Evolutionary conservation across 208 protist species (phyloP), one percentile per base, ranked within the genome.

Genomic region (Acanthamoeba triangularis): DNA sequence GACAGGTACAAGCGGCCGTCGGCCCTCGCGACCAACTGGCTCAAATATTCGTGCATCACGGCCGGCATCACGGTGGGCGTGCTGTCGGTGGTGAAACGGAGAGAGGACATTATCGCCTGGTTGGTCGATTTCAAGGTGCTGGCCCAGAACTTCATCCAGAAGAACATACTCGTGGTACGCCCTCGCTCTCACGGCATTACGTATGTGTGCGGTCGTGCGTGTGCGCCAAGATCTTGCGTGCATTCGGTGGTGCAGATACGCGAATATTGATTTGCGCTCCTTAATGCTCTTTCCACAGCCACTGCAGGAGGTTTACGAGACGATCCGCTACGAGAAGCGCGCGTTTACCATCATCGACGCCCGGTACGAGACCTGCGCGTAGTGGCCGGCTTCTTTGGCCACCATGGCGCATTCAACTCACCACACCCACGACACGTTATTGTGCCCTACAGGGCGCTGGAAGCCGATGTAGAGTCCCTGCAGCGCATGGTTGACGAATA

Each of bases 301-400:
- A 10, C 47, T 65, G n/a, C 33, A 88, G n/a, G 80, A 88, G 5
- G 33, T 88, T 8, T 88, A 88, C 37, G 33, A 88, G n/a, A 63
- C 54, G 37, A 88, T 88, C 25, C 33, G 80, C 23, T 88, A 88
- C 59, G 80, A 88, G 44, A 41, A 88, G 47, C 23, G 80, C 3
- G 80, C 80, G 14, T 88, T 88, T 28, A 88, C 33, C 33, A 88
- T 88, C 33, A 88, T 88, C 20, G 54, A 88, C 54, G 80, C 44
- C 25, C 44, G 49, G 80, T 88, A 88, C 25, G 80, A 47, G 37
- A 18, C 11, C 16, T 59, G 52, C 52, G n/a, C n/a, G n/a, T n/a
- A n/a, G n/a, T n/a, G n/a, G n/a, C n/a, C n/a, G n/a, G 49, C 49
- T 52, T 52, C 11, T 52, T 11, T 52, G 3, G 11, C 11, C 49